Conservation (phyloP, 164 flowering plant genomes). For the Annona cherimola region DNA sequence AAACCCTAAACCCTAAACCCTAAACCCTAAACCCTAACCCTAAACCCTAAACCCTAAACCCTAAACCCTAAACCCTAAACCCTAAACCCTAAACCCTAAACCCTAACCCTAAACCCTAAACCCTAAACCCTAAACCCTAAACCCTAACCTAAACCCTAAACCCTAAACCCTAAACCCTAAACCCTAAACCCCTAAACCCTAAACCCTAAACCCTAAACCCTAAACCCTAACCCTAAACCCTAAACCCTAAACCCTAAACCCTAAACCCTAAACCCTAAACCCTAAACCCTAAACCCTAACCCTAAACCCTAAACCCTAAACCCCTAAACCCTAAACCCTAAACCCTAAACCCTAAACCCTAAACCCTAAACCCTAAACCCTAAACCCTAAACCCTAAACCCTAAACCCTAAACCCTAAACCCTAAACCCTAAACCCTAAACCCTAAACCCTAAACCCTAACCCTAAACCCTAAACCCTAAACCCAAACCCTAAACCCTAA, state of each 20-base stretch:
- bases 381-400: neutral
- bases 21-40: conserved; percentile 4
- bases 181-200: neutral
- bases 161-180: conserved; percentile 3
- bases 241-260: conserved; percentile 5
- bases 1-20: neutral
- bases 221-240: conserved; percentile 4
- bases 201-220: neutral
- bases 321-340: conserved; percentile 17
- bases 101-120: conserved; percentile 7
- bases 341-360: conserved; percentile 14
- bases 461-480: conserved; percentile 7
- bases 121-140: conserved; percentile 11
- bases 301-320: conserved; percentile 21
- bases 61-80: conserved; percentile 5
- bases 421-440: conserved; percentile 1
- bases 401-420: conserved; percentile 5
- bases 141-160: conserved; percentile 8
- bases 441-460: conserved; percentile 3
- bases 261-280: conserved; percentile 6
- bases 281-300: conserved; percentile 17
- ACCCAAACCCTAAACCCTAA: conserved; percentile 7
- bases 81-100: conserved; percentile 6
- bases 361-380: conserved; percentile 7
- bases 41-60: conserved; percentile 13